Evolutionary conservation across 139 green algal genomes (phyloP).

Genomic region (Zygnema cylindricum): DNA sequence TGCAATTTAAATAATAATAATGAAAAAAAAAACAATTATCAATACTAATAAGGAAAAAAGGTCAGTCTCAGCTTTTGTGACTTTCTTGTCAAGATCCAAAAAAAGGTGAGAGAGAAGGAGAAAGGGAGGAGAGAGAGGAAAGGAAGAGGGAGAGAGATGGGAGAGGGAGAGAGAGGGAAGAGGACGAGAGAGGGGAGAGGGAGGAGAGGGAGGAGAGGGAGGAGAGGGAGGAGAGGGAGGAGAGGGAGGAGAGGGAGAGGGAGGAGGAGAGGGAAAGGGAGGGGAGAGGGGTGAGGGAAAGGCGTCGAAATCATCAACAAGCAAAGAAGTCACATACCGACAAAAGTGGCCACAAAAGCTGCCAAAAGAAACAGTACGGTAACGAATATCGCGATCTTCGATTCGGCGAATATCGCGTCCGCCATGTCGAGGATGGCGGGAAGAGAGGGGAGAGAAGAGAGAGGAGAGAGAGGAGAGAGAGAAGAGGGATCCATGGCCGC

Average conservation of each 20-base stretch:
- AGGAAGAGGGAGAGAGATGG: background rate
- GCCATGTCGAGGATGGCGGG: background rate
- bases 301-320: background rate
- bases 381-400: too few relatives aligned
- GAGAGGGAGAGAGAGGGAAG: background rate
- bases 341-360: too few relatives aligned
- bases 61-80: constrained; percentile 75
- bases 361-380: too few relatives aligned
- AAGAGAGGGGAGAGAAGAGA: constrained; percentile 11
- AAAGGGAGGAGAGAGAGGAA: background rate
- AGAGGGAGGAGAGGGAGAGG: background rate
- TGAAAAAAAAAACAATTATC: background rate
- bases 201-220: background rate
- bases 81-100: constrained; percentile 70
- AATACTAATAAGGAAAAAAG: background rate
- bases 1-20: too few relatives aligned
- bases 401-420: too few relatives aligned
- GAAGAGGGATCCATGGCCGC: background rate
- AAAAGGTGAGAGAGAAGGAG: background rate
- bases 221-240: too few relatives aligned
- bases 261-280: background rate
- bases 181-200: background rate
- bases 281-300: too few relatives aligned
- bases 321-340: background rate
- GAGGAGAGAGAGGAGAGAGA: constrained; percentile 6